Base-by-base conservation (phyloP, 169 alveolate species). In the Cyclospora cayetanensis region DNA sequence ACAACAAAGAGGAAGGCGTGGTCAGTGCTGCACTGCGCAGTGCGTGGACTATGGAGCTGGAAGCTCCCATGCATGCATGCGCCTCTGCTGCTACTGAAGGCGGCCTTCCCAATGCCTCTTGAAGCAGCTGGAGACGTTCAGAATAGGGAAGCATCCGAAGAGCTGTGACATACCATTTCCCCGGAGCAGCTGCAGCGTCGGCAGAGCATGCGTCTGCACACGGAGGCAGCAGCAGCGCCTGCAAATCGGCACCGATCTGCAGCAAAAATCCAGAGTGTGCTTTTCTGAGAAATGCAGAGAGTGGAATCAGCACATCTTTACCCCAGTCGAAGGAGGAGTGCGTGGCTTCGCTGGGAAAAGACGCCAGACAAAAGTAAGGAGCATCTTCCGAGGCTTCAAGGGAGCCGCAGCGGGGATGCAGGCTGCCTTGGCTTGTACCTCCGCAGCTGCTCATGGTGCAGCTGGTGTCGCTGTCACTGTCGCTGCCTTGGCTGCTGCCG, bases 1-100 rank as follows among this genome's bases (percentile, higher is more conserved):
- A 60, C 35, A 60, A 31, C 72, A 60, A 12, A 12, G 27, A 60
- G 34, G 72, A 12, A 20, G 72, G 5, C 34, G 34, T 60, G 72
- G 34, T n/a, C 0, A 60, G 72, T 60, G 72, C 72, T 12, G 72
- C 72, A n/a, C 72, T 60, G 34, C 72, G 72, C 72, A 60, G n/a
- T 12, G 34, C 18, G 35, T 60, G 72, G 27, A n/a, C 72, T 20
- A 15, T 31, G 11, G 25, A 15, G 11, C 60, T 22, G 11, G 60
- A 15, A 15, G 60, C 60, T 46, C 25, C 60, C 20, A 22, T 1
- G 11, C 20, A 12, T 46, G 60, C 20, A 12, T 46, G 11, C 60
- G 60, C 1, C 60, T 46, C 25, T 0, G 35, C 72, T 20, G 72
- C 72, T 60, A n/a, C 72, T 20, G 72, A n/a, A 0, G 72, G 15